Evolutionary conservation across 345 rosid genomes (phyloP), one percentile per base, ranked within the genome.

Genomic region (Barbarea vulgaris): DNA sequence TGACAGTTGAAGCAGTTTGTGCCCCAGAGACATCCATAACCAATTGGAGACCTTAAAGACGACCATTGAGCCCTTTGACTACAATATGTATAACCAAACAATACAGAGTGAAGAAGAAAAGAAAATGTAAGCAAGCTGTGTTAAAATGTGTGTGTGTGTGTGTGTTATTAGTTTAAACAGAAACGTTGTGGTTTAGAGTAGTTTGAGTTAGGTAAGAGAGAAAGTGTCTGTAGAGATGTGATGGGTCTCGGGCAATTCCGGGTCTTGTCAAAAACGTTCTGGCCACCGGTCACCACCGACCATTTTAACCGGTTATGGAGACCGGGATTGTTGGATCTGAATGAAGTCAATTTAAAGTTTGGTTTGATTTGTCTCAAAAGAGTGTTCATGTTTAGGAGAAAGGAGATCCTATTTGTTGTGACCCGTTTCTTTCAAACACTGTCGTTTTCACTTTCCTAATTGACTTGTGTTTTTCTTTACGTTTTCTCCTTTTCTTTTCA

Each of bases 1-100:
- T 93, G 74, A 80, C 97, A 0, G 93, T 89, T 13, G 98, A 91
- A 85, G 96, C 97, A 24, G 86, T 85, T 46, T 93, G 98, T 70
- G 47, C 91, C 21, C 90, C 95, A 52, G 71, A 83, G 48, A 70
- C 75, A 19, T 73, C 83, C 13, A 42, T 81, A 15, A 62, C 77
- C 31, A 73, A 79, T 11, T 77, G 82, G 87, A 81, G 84, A 76
- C 87, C 85, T 71, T 87, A n/a, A 69, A 58, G 27, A 28, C 12
- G 52, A 22, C 14, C 61, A 51, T 67, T 61, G 56, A 51, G 57
- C 66, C 48, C 69, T 76, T 67, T 72, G 58, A 78, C 66, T 67
- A 27, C 74, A 46, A 73, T 54, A 62, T 51, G 76, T 69, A 85
- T 81, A 84, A 83, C 84, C 68, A 70, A 77, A 84, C 82, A 12